These are phyloP conservation scores for Rhizopogon vesiculosus DNA, from an alignment of 768 basidiomycete species.

Conservation along the genomic window DNA sequence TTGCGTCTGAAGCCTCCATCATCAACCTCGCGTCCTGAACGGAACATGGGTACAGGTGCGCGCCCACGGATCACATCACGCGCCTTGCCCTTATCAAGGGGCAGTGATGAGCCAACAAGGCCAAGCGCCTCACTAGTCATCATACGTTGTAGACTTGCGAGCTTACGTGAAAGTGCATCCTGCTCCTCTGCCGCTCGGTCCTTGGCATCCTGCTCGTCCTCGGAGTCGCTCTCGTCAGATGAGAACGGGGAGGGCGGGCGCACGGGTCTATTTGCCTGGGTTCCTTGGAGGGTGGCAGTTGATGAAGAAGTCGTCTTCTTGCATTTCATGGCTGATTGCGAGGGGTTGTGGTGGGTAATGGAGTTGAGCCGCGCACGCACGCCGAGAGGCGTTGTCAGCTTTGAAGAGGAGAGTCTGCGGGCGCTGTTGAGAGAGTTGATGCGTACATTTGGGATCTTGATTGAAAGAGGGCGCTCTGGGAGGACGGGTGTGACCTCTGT, in stretches of 20 bases:
- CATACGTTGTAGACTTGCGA: constrained; percentile 63
- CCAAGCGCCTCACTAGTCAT: constrained; percentile 74
- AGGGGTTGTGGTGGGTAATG: constrained; percentile 46
- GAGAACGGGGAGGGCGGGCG: constrained; percentile 48
- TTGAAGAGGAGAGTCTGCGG: constrained; percentile 32
- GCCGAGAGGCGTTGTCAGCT: constrained; percentile 50
- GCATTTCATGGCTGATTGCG: constrained; percentile 29
- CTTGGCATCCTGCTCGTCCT: constrained; percentile 44
- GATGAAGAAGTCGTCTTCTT: constrained; percentile 62
- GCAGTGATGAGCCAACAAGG: constrained; percentile 42
- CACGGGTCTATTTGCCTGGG: constrained; percentile 30
- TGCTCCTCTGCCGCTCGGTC: constrained; percentile 65
- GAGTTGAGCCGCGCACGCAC: constrained; percentile 73
- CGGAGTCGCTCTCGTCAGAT: constrained; percentile 57
- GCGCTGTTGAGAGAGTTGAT: constrained; percentile 2
- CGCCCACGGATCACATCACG: constrained; percentile 42
- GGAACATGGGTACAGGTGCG: constrained; percentile 10
- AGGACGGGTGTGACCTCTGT: constrained; percentile 11
- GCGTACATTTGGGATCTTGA: constrained; percentile 1
- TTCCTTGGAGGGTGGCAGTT: constrained; percentile 61
- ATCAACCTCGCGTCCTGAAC: constrained; percentile 6
- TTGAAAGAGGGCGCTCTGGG: constrained; percentile 2
- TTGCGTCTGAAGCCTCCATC: constrained; percentile 21
- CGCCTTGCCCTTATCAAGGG: constrained; percentile 34
- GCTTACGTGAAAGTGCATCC: constrained; percentile 60